phyloP scores from a whole-genome alignment of 352 stramenopile genomes.

The Pythium dissimile region DNA sequence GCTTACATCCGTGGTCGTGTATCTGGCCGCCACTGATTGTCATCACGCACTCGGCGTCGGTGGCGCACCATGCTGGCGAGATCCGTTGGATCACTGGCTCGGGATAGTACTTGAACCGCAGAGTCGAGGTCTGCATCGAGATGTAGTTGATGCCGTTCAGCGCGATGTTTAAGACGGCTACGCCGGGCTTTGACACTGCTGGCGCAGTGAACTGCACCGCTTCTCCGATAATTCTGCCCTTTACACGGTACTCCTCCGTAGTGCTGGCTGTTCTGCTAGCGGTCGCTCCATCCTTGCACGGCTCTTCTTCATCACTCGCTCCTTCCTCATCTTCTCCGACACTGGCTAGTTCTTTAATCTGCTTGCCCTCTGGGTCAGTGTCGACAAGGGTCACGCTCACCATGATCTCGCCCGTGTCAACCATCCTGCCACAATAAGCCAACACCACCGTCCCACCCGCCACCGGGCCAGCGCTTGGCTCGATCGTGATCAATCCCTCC shows the following conservation, averaged over 20 bases:
- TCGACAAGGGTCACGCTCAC: conserved; percentile 53
- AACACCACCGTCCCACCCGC: conserved; percentile 50
- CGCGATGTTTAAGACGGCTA: conserved; percentile 57
- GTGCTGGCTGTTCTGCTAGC: neutral
- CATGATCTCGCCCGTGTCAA: conserved; percentile 64
- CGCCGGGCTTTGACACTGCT: conserved; percentile 30
- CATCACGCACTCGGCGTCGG: conserved; percentile 30
- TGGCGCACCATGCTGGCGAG: conserved; percentile 40
- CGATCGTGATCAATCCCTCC: conserved; percentile 55
- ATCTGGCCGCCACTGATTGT: conserved; percentile 50
- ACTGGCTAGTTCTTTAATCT: neutral
- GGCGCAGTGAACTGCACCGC: conserved; percentile 52
- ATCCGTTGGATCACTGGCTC: conserved; percentile 51
- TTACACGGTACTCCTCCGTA: conserved; percentile 27
- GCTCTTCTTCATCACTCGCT: conserved; percentile 7
- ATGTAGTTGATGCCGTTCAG: conserved; percentile 81
- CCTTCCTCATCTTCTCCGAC: conserved; percentile 14
- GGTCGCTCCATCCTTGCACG: neutral
- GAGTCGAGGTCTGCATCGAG: conserved; percentile 33
- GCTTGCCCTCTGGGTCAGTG: conserved; percentile 22
- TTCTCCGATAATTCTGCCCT: conserved; percentile 57
- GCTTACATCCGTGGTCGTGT: conserved; percentile 42
- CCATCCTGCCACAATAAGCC: conserved; percentile 55
- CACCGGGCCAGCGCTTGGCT: conserved; percentile 51
- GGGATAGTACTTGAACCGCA: conserved; percentile 60